Evolutionary conservation across 2,329 filamentous ascomycete species (phyloP).

Genomic region (Celoporthe dispersa): DNA sequence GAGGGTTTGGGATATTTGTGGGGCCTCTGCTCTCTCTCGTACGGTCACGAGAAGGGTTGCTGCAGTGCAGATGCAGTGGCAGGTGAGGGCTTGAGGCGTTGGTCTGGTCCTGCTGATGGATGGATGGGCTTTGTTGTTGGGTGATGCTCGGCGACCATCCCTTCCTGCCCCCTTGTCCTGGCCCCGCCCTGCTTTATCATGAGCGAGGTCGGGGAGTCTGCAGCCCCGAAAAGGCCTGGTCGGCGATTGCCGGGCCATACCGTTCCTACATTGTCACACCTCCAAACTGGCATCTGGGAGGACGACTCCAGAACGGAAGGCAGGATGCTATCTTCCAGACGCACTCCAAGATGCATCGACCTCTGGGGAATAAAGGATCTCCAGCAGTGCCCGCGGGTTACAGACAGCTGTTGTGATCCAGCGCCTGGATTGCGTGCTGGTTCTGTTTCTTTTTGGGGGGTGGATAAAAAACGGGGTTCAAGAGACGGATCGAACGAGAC

Average conservation of each 20-base stretch:
- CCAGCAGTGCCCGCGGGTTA: not conserved
- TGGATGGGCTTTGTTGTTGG: not conserved
- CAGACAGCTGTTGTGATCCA: constrained; percentile 3
- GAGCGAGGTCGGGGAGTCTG: constrained; percentile 25
- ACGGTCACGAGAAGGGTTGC: not conserved
- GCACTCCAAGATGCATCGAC: not conserved
- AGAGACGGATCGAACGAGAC: not conserved
- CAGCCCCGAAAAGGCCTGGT: constrained; percentile 26
- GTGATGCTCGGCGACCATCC: not conserved
- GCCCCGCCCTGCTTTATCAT: constrained; percentile 22
- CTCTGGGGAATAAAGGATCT: not conserved
- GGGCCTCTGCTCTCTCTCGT: not conserved
- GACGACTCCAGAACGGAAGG: constrained; percentile 12
- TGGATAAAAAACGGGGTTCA: not conserved
- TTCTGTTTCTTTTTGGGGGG: not conserved
- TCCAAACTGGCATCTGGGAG: not conserved
- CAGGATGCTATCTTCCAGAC: constrained; percentile 7
- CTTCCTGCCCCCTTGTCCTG: not conserved
- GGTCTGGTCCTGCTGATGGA: constrained; percentile 1
- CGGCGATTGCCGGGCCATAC: constrained; percentile 25
- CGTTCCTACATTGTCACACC: not conserved
- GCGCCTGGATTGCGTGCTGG: constrained; percentile 11
- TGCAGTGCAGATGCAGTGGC: not conserved
- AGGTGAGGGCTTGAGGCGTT: not conserved
- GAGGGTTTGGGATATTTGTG: constrained; percentile 14